These are phyloP conservation scores for Samsoniella hepiali DNA, from an alignment of 2,329 filamentous ascomycete species.

Conservation along the genomic window DNA sequence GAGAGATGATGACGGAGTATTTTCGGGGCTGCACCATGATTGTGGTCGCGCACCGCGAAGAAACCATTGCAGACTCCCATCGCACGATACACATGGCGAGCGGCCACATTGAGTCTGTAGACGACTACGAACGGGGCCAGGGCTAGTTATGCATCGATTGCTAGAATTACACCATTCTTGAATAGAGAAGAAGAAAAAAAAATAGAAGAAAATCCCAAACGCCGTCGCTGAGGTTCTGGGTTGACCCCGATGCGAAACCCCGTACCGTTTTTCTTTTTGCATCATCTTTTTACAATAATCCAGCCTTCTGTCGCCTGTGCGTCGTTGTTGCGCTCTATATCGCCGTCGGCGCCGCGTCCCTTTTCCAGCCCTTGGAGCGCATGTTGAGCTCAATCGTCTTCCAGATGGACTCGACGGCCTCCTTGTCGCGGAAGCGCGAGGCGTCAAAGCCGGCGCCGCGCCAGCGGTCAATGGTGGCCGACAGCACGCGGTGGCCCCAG, in stretches of 20 bases:
- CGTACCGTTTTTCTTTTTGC: background rate
- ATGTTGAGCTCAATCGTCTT: slow-evolving; percentile 83
- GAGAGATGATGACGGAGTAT: background rate
- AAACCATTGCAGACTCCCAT: slow-evolving; percentile 2
- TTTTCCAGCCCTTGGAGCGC: slow-evolving; percentile 78
- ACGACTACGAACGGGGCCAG: background rate
- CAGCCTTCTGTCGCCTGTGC: too few species aligned
- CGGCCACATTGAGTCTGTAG: background rate
- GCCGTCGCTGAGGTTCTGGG: slow-evolving; percentile 16
- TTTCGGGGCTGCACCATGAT: background rate
- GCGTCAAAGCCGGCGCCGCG: slow-evolving; percentile 53
- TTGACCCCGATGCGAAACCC: slow-evolving; percentile 14
- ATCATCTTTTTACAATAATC: slow-evolving; percentile 3
- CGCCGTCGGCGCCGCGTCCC: slow-evolving; percentile 61
- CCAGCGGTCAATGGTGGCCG: slow-evolving; percentile 81
- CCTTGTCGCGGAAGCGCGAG: slow-evolving; percentile 78
- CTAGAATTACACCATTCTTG: slow-evolving; percentile 1
- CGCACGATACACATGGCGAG: background rate
- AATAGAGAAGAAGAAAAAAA: background rate
- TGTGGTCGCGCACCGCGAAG: slow-evolving; percentile 5
- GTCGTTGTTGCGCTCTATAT: slow-evolving; percentile 34
- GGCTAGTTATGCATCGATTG: background rate
- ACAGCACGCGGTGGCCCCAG: slow-evolving; percentile 83
- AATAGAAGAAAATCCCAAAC: slow-evolving; percentile 1
- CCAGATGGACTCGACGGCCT: slow-evolving; percentile 93